These are phyloP conservation scores for Aristolochia fimbriata DNA, from an alignment of 164 flowering plant species.

Conservation along the genomic window DNA sequence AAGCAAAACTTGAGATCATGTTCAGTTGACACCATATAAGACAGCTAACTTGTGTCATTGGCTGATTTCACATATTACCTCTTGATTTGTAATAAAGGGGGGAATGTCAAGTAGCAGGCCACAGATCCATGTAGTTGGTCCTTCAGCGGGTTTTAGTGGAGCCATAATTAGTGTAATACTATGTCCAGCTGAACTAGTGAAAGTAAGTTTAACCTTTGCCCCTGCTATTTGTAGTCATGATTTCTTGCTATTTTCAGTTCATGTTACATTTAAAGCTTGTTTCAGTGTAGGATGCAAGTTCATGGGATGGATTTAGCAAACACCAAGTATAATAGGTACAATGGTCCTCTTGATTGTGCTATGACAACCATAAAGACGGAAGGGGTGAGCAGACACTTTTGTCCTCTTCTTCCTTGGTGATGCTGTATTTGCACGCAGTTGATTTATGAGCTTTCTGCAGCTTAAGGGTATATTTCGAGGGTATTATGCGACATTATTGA, in stretches of 20 bases:
- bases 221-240: too few relatives aligned
- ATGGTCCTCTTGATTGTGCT: slow-evolving; percentile 74
- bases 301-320: slow-evolving; percentile 59
- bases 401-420: slow-evolving; percentile 3
- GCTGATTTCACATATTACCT: not conserved
- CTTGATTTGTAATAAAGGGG: slow-evolving; percentile 30
- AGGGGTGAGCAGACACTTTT: slow-evolving; percentile 49
- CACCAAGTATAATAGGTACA: slow-evolving; percentile 35
- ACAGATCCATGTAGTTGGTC: slow-evolving; percentile 51
- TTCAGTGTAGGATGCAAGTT: slow-evolving; percentile 99
- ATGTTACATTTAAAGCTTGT: slow-evolving; percentile 5
- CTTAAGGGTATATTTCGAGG: slow-evolving; percentile 76
- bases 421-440: slow-evolving; percentile 2
- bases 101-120: slow-evolving; percentile 38
- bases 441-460: slow-evolving; percentile 37
- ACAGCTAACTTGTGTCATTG: not conserved
- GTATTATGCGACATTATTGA: slow-evolving; percentile 57
- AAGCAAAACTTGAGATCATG: too few relatives aligned
- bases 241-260: too few relatives aligned
- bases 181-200: slow-evolving; percentile 85
- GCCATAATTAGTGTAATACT: slow-evolving; percentile 70
- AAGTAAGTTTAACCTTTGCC: slow-evolving; percentile 30
- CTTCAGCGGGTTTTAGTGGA: slow-evolving; percentile 78
- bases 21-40: not conserved
- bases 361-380: slow-evolving; percentile 55